Evolutionary conservation across 192 early-diverging fungal species (phyloP).

Genomic region (Linnemannia elongata): DNA sequence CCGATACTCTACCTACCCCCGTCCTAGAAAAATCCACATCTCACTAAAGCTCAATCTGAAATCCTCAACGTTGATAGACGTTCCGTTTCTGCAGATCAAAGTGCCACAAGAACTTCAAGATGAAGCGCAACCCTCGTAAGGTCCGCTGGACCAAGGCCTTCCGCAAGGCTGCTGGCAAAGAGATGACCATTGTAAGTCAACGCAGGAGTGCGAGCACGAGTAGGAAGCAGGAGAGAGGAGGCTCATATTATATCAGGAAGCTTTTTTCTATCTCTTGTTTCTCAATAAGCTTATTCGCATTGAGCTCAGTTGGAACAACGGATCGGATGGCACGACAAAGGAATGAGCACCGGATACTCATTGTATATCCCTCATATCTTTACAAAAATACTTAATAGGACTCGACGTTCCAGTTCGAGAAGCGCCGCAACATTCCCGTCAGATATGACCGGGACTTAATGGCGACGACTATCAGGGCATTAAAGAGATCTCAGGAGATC

Average conservation of each 20-base stretch:
- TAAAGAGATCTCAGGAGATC: constrained; percentile 98
- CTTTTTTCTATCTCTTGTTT: background rate
- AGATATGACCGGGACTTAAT: constrained; percentile 98
- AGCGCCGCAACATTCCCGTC: constrained; percentile 97
- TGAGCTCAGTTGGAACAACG: background rate
- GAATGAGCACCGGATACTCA: background rate
- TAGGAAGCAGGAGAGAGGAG: background rate
- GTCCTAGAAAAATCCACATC: background rate
- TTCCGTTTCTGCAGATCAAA: constrained; percentile 98
- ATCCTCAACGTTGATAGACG: constrained; percentile 62
- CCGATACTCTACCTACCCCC: background rate
- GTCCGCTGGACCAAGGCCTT: constrained; percentile 99
- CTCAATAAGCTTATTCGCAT: background rate
- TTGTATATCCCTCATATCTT: background rate
- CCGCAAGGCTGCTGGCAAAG: constrained; percentile 98
- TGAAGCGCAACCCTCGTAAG: constrained; percentile 99
- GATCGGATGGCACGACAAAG: background rate
- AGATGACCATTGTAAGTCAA: constrained; percentile 94
- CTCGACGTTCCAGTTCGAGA: constrained; percentile 98
- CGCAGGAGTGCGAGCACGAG: background rate
- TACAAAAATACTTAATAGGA: constrained; percentile 66
- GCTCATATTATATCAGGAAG: background rate
- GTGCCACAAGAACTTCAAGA: constrained; percentile 99
- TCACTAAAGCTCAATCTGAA: background rate
- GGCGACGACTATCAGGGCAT: constrained; percentile 97